Evolutionary conservation across 2,329 filamentous ascomycete species (phyloP).

Genomic region (Fusarium setosum): DNA sequence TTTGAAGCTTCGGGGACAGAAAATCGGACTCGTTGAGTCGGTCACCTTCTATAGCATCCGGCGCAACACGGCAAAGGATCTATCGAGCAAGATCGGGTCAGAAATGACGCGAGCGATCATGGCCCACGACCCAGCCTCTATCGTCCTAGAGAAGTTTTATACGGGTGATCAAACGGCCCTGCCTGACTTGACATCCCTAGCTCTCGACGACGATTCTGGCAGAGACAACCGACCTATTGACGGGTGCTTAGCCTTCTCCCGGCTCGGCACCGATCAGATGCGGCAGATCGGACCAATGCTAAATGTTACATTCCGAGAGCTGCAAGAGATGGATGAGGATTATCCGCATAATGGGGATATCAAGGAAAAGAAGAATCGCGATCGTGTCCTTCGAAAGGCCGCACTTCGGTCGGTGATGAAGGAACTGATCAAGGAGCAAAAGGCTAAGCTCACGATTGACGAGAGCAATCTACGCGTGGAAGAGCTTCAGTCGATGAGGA

Average conservation of each 20-base stretch:
- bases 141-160: not conserved
- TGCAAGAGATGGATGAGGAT: not conserved
- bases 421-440: not conserved
- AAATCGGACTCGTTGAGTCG: not conserved
- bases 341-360: not conserved
- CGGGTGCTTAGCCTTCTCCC: not conserved
- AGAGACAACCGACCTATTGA: not conserved
- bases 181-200: not conserved
- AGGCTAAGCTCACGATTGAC: not conserved
- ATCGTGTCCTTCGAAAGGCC: not conserved
- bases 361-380: too few species aligned
- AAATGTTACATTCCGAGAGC: not conserved
- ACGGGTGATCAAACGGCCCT: not conserved
- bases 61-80: not conserved
- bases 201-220: too few species aligned
- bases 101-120: not conserved
- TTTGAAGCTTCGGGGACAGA: not conserved
- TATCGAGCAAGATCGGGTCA: not conserved
- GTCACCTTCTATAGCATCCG: not conserved
- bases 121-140: not conserved
- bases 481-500: not conserved
- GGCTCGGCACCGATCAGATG: not conserved
- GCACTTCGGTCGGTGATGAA: not conserved
- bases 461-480: not conserved
- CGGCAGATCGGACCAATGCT: not conserved